Base-by-base conservation (phyloP, 345 rosid genomes). In the Lepidium africanum region DNA sequence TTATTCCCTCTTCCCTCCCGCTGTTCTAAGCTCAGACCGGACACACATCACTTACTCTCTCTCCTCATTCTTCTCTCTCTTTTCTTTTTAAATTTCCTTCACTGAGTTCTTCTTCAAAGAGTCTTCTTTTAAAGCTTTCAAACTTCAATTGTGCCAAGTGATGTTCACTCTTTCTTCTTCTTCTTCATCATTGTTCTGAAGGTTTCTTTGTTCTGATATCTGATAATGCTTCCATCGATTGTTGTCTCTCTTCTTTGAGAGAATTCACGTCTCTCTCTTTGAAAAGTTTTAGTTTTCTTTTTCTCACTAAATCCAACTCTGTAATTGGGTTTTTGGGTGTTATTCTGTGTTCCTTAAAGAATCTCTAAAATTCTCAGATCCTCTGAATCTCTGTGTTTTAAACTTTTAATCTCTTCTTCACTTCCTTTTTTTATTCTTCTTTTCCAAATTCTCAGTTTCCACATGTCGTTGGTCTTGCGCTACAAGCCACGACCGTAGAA, bases 241-340 rank as follows among this genome's bases (percentile, higher is more conserved):
- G 9, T 36, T 59, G 16, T 82, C 84, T 76, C 86, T 84, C 86
- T 79, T 80, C 54, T 51, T 38, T 23, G 41, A 71, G 86, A 75
- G 83, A 80, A 79, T 63, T 65, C n/a, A 38, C 74, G n/a, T 73
- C 70, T 59, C 53, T 52, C 72, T 61, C 59, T 46, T 49, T 9
- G 3, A 9, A 42, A 73, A 51, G 50, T 52, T 47, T 9, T 10
- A 12, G 30, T 45, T 8, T 69, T 54, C 11, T 12, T 27, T 3
- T 59, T 36, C 49, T 39, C 47, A 32, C 10, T 53, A 33, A 39
- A 54, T 6, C 49, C n/a, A 67, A 63, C 76, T 73, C 61, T 74
- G 15, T 51, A 43, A 17, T 36, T 40, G 16, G 9, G 6, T 30
- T 71, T 37, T 36, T 40, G 12, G 9, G 37, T 47, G 2, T 45